Conservation (phyloP, 345 rosid species). For the Dovyalis caffra region DNA sequence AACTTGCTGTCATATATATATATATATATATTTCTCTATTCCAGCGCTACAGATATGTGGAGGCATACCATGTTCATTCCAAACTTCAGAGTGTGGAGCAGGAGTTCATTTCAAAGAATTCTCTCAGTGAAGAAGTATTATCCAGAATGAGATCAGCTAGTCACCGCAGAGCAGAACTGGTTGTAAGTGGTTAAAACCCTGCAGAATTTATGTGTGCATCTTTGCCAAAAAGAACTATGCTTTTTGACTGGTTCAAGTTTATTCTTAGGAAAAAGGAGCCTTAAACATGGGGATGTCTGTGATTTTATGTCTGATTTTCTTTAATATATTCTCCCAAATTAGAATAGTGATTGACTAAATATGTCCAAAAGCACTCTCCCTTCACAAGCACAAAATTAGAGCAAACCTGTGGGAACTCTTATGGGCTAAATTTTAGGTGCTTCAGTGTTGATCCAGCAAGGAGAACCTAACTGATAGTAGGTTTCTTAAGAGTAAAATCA, state of each 20-base stretch:
- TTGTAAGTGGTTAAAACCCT: slow-evolving; percentile 56
- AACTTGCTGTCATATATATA: not conserved
- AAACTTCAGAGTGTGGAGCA: slow-evolving; percentile 67
- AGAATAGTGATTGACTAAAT: not conserved
- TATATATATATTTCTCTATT: slow-evolving; percentile 21
- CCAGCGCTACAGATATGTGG: slow-evolving; percentile 86
- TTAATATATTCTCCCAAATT: not conserved
- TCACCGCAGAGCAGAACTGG: slow-evolving; percentile 66
- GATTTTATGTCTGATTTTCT: slow-evolving; percentile 7
- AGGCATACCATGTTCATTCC: slow-evolving; percentile 74
- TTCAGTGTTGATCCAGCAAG: not conserved
- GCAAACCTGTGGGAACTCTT: not conserved
- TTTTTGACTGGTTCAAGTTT: not conserved
- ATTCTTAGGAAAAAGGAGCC: not conserved
- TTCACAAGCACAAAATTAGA: not conserved
- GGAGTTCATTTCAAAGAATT: slow-evolving; percentile 46
- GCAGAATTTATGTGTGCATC: slow-evolving; percentile 4
- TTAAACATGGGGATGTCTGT: not conserved
- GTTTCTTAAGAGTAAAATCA: not conserved
- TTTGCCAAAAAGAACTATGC: not conserved
- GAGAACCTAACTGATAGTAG: not conserved
- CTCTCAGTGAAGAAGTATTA: slow-evolving; percentile 45
- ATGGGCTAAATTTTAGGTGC: not conserved
- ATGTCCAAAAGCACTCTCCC: not conserved
- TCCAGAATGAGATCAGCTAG: slow-evolving; percentile 61